Evolutionary conservation across 768 basidiomycete genomes (phyloP).

Genomic region (Tulasnella sp.): DNA sequence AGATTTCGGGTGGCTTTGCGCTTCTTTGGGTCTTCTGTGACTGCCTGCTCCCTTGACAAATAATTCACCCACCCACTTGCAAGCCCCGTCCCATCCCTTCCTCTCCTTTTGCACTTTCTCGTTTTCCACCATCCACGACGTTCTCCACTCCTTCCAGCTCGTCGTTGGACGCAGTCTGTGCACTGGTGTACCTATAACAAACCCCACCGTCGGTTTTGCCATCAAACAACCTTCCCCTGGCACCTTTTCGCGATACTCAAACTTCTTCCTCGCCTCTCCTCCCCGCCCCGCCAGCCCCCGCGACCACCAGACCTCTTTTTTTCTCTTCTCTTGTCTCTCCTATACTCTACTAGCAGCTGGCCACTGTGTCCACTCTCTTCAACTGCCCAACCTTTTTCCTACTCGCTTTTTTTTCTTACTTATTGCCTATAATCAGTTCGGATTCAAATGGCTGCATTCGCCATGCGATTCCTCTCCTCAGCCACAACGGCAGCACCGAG

Average conservation of each 20-base stretch:
- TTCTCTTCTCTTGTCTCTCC: not conserved
- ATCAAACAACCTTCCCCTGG: not conserved
- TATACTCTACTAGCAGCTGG: slow-evolving; percentile 21
- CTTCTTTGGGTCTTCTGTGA: slow-evolving; percentile 7
- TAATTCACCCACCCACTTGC: not conserved
- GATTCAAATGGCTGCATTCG: slow-evolving; percentile 19
- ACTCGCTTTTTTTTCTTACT: not conserved
- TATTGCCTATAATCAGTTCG: slow-evolving; percentile 11
- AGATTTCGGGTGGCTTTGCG: not conserved
- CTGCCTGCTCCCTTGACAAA: slow-evolving; percentile 4
- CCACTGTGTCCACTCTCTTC: slow-evolving; percentile 10
- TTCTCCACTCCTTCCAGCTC: not conserved
- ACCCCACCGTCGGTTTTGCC: not conserved
- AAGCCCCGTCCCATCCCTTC: not conserved
- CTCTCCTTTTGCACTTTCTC: not conserved
- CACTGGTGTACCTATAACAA: slow-evolving; percentile 6
- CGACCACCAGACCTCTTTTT: not conserved
- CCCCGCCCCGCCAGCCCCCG: not conserved
- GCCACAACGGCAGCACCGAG: slow-evolving; percentile 7
- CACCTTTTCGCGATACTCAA: not conserved
- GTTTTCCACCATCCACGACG: slow-evolving; percentile 9
- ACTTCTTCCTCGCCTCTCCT: not conserved
- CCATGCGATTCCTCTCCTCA: slow-evolving; percentile 21
- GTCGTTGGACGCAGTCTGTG: slow-evolving; percentile 4
- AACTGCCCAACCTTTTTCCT: not conserved